Conservation (phyloP, 116 monocot genomes). For the Papilionanthe hybrid region DNA sequence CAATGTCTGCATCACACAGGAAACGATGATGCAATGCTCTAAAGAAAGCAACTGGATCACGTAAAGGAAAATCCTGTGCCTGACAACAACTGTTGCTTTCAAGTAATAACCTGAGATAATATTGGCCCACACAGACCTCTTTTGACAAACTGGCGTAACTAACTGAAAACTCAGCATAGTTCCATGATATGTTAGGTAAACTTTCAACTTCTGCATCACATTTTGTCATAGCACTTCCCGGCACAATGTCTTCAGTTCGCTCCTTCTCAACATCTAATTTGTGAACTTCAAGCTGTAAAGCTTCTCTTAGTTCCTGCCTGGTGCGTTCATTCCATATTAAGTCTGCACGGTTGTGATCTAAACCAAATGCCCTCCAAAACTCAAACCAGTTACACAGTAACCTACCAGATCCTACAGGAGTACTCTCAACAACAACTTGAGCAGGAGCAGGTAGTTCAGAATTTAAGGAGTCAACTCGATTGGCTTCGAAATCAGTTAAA, state of each 20-base stretch:
- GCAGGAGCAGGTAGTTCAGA: slow-evolving; percentile 81
- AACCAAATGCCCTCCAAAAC: slow-evolving; percentile 94
- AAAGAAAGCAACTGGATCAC: slow-evolving; percentile 93
- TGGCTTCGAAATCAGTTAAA: slow-evolving; percentile 37
- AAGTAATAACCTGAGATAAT: slow-evolving; percentile 89
- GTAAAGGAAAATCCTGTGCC: slow-evolving; percentile 90
- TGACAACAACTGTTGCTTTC: slow-evolving; percentile 71
- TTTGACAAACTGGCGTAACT: slow-evolving; percentile 90
- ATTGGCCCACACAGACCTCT: slow-evolving; percentile 99
- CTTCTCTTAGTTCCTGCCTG: slow-evolving; percentile 90
- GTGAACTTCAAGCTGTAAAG: slow-evolving; percentile 93
- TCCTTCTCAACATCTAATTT: slow-evolving; percentile 99
- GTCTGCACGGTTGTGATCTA: slow-evolving; percentile 98
- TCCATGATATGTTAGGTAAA: slow-evolving; percentile 88
- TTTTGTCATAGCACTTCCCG: slow-evolving; percentile 49
- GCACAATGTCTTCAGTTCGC: slow-evolving; percentile 90
- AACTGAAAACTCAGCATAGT: slow-evolving; percentile 90
- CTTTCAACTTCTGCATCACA: slow-evolving; percentile 34
- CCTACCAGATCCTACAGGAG: slow-evolving; percentile 93
- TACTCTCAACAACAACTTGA: slow-evolving; percentile 86
- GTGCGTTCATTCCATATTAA: slow-evolving; percentile 99
- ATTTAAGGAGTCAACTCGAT: slow-evolving; percentile 35
- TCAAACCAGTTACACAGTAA: slow-evolving; percentile 93
- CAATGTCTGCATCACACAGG: slow-evolving; percentile 96
- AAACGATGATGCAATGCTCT: slow-evolving; percentile 98